phyloP scores from a whole-genome alignment of 2,329 filamentous ascomycete genomes.

The Sarocladium strictum region DNA sequence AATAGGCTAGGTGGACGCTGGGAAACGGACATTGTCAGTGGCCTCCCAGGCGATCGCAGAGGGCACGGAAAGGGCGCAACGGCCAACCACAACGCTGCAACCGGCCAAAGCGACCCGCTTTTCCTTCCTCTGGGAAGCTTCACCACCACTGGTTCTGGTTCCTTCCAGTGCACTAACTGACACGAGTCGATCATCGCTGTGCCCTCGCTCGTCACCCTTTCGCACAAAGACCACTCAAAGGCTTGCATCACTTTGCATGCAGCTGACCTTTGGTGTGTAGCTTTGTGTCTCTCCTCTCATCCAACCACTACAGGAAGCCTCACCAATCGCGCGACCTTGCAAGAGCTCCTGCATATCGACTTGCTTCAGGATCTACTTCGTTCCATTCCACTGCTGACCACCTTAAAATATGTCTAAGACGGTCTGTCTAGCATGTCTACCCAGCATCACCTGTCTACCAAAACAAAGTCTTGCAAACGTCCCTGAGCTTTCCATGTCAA shows the following conservation, averaged over 20 bases:
- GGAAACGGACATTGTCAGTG: no score
- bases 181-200: no score
- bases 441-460: constrained; percentile 11
- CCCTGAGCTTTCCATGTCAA: constrained; percentile 13
- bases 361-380: background rate
- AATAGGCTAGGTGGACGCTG: no score
- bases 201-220: no score
- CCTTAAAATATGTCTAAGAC: background rate
- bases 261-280: background rate
- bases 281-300: background rate
- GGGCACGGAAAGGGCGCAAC: background rate
- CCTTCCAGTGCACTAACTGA: no score
- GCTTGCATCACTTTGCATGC: background rate
- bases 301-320: background rate
- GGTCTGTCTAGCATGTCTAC: background rate
- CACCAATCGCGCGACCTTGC: background rate
- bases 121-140: background rate
- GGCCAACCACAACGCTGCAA: constrained; percentile 7
- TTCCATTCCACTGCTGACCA: background rate
- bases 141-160: background rate
- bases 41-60: background rate
- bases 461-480: constrained; percentile 13
- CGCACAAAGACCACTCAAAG: background rate
- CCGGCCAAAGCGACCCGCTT: background rate
- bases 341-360: background rate